Base-by-base conservation (phyloP, 805 yeast genomes). In the Metschnikowia amazonensis region DNA sequence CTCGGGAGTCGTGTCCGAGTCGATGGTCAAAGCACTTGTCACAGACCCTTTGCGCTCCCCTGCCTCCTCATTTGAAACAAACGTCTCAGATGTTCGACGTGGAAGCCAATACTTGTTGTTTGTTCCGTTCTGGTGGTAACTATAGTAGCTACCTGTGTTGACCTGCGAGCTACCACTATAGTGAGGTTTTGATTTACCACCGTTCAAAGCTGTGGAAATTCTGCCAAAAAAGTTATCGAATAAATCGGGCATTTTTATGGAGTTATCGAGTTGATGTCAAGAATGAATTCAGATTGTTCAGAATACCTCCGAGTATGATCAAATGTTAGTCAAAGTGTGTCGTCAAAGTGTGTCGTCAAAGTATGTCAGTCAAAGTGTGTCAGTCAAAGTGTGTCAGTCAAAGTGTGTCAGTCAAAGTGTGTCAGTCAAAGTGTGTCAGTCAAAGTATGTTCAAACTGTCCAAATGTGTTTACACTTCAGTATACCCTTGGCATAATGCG, bases 151-250 rank as follows among this genome's bases (percentile, higher is more conserved):
- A 2, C 75, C 75, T 4, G 68, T 52, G 44, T 69, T 70, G 10
- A 69, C 74, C 44, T 63, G 72, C 3, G 62, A 49, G 11, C 61
- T 42, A 28, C 65, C 64, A 14, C 61, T 58, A 48, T 68, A 66
- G 38, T 62, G 65, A 17, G 56, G 59, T 9, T 53, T 56, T 25
- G 70, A 51, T 40, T 65, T 66, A 16, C 73, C 73, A 11, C 69
- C 70, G 45, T 60, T 61, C 24, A 68, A 43, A 24, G 63, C 58
- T 16, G 65, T 50, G 29, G 64, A 57, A 21, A 69, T 55, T 34
- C 61, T 65, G 25, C 55, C 59, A 44, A 68, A 68, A 34, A 70
- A 59, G 48, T 69, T 67, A 44, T 70, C 75, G 49, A 70, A 70
- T 50, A 70, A 55, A 54, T 69, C 75, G 4, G 63, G 62, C 65